Base-by-base conservation (phyloP, 1,284 basidiomycete species). In the Rhizopogon hawkerae region DNA sequence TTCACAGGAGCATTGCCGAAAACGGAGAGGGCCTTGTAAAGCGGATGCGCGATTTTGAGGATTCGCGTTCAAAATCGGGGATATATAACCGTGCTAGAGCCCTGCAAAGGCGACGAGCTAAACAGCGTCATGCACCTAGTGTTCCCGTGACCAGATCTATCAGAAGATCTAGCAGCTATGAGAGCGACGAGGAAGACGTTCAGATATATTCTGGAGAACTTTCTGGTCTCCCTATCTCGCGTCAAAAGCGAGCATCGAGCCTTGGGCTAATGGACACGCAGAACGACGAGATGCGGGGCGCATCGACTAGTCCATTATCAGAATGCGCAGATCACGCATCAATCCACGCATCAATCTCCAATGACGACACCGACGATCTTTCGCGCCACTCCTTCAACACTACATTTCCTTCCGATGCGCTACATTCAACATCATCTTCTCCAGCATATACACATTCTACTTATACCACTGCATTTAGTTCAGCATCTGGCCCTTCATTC, bases 21-120 rank as follows among this genome's bases (percentile, higher is more conserved):
- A 78, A 70, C 54, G 81, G 78, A 24, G 83, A 85, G 57, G 77
- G 79, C 10, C 72, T 86, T 42, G 74, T 86, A n/a, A 74, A 70
- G 48, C 78, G 81, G 48, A 86, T 86, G 83, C 80, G 80, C 49
- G 79, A 84, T 54, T 81, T 78, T 60, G 83, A 86, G 61, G 66
- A 70, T 45, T 69, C 71, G 26, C 69, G 78, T 46, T 72, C 72
- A 36, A 65, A 66, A 58, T 62, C 67, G 29, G 60, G 61, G 37
- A 60, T 65, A 13, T 66, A 69, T 52, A 59, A 60, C 26, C 70
- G 69, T 44, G 59, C 66, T 37, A 71, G 66, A 49, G 68, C 65
- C 35, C 46, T 59, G 24, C 64, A 67, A 49, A 64, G 63, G 56
- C 66, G 71, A 48, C 70, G 67, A 31, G 14, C 18, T 3, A 68